These are phyloP conservation scores for Tolypocladium ophioglossoides DNA, from an alignment of 2,329 filamentous ascomycete genomes.

Conservation along the genomic window DNA sequence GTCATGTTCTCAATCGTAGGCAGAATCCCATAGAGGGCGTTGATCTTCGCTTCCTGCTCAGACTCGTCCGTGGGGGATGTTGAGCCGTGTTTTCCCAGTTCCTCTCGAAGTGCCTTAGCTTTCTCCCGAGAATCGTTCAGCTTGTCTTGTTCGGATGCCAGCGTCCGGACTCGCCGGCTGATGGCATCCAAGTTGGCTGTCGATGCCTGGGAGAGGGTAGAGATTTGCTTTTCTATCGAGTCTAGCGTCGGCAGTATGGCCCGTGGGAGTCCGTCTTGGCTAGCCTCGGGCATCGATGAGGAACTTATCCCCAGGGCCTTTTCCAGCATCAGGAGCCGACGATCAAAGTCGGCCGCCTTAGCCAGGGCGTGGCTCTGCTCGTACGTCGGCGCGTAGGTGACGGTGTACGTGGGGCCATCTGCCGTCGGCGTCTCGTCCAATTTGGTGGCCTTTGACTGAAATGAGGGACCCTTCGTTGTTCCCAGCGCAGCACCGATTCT, in stretches of 20 bases:
- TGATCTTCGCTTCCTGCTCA: slow-evolving; percentile 78
- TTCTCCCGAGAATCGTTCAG: slow-evolving; percentile 55
- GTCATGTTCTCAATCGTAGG: slow-evolving; percentile 80
- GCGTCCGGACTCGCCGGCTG: slow-evolving; percentile 56
- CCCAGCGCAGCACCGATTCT: slow-evolving; percentile 6
- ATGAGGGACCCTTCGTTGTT: slow-evolving; percentile 4
- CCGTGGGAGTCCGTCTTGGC: slow-evolving; percentile 42
- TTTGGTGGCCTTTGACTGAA: slow-evolving; percentile 8
- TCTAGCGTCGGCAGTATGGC: slow-evolving; percentile 78
- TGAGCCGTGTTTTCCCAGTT: slow-evolving; percentile 36
- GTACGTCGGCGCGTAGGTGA: slow-evolving; percentile 54
- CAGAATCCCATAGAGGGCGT: slow-evolving; percentile 79
- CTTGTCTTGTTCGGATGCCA: slow-evolving; percentile 62
- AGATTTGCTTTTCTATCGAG: slow-evolving; percentile 69
- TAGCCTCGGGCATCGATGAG: slow-evolving; percentile 52
- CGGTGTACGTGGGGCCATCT: slow-evolving; percentile 44
- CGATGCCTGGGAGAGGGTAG: slow-evolving; percentile 61
- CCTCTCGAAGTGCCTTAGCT: slow-evolving; percentile 51
- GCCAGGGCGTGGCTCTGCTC: slow-evolving; percentile 62
- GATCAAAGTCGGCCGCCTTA: slow-evolving; percentile 81
- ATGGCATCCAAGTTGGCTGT: slow-evolving; percentile 64
- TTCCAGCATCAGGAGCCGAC: slow-evolving; percentile 69
- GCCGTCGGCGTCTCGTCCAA: slow-evolving; percentile 9
- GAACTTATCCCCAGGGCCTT: slow-evolving; percentile 69
- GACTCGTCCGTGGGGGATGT: slow-evolving; percentile 36